Percentiles rank a stretch among this genome's conserved stretches.
These are phyloP conservation scores for Paracorniculantispora psalliotae DNA, from an alignment of 2,329 filamentous ascomycete species.

Conservation along the genomic window DNA sequence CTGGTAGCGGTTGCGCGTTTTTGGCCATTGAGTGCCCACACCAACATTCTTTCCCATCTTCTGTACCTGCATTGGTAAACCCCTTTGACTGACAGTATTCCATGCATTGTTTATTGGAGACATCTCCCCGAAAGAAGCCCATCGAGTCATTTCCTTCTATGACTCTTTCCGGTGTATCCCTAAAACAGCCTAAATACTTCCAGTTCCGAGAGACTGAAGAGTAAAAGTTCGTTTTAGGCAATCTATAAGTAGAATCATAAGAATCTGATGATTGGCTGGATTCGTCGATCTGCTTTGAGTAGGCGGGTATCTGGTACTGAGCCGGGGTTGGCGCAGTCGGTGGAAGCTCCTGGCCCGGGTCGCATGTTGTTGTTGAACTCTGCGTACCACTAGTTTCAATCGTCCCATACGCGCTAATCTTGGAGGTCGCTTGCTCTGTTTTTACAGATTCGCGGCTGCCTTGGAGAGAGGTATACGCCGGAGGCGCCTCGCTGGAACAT, in stretches of 20 bases:
- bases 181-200: constrained; percentile 29
- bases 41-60: constrained; percentile 48
- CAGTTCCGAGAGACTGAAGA: constrained; percentile 16
- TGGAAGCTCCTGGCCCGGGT: neutral
- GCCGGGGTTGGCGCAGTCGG: neutral
- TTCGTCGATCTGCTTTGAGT: neutral
- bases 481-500: neutral
- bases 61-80: constrained; percentile 43
- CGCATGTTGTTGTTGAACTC: neutral
- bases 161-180: constrained; percentile 20
- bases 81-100: constrained; percentile 38
- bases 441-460: neutral
- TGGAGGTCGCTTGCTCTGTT: neutral
- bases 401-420: neutral
- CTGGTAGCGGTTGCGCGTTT: constrained; percentile 21
- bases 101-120: constrained; percentile 47
- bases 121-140: constrained; percentile 27
- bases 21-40: constrained; percentile 33
- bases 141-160: constrained; percentile 18
- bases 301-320: neutral
- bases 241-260: neutral
- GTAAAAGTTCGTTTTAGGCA: neutral
- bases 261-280: neutral
- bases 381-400: neutral
- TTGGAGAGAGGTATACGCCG: neutral